These are phyloP conservation scores for Strobilomyces echinocephalus DNA, from an alignment of 768 basidiomycete genomes.

Conservation along the genomic window DNA sequence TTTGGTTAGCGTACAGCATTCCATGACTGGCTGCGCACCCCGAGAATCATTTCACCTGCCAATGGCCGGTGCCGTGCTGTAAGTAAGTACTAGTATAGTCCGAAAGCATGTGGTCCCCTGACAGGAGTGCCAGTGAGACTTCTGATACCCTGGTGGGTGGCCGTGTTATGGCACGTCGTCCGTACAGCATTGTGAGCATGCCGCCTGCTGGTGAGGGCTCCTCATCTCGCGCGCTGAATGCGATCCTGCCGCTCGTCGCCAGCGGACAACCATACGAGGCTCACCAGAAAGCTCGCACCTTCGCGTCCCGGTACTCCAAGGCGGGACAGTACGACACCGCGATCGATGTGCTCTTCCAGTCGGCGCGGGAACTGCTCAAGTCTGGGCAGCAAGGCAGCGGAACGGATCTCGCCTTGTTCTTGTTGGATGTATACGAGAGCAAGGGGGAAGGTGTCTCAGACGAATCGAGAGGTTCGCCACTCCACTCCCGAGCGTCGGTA, in stretches of 20 bases:
- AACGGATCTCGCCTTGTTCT: constrained; percentile 72
- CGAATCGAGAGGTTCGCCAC: constrained; percentile 68
- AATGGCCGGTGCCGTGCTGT: constrained; percentile 1
- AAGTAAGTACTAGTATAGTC: background rate
- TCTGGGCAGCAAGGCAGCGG: constrained; percentile 86
- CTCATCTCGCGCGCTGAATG: constrained; percentile 65
- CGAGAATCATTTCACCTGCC: background rate
- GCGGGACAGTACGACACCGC: constrained; percentile 79
- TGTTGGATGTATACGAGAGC: constrained; percentile 80
- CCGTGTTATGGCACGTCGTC: background rate
- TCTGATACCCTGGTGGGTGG: constrained; percentile 17
- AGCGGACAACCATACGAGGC: constrained; percentile 81
- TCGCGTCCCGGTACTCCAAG: constrained; percentile 83
- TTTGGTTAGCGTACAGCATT: constrained; percentile 81
- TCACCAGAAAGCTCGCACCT: constrained; percentile 95
- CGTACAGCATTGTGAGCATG: constrained; percentile 10
- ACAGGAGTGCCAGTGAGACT: constrained; percentile 18
- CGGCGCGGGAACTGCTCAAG: constrained; percentile 84
- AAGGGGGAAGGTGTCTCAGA: constrained; percentile 70
- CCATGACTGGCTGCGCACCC: constrained; percentile 37
- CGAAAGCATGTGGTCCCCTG: background rate
- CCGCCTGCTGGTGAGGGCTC: constrained; percentile 29
- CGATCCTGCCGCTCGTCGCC: constrained; percentile 69
- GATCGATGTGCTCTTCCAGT: constrained; percentile 90
- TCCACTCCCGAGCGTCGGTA: constrained; percentile 7